A percentile compares a stretch with the other conserved stretches of the same genome.
Evolutionary conservation across 176 grass and related monocot genomes (phyloP).

Genomic region (Zoysia pacifica): DNA sequence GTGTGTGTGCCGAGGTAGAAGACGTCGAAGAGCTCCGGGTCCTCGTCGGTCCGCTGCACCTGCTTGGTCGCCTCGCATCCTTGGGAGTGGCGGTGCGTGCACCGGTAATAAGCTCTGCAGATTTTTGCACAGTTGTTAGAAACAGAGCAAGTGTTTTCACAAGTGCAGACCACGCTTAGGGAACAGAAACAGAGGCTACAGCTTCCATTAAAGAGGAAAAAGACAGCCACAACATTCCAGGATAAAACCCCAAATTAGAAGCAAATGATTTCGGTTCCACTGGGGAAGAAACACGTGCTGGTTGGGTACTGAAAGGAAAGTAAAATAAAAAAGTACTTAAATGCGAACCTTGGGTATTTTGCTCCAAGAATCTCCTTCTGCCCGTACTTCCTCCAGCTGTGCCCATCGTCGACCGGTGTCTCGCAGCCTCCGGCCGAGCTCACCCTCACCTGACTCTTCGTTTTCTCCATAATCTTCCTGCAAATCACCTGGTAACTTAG

Average conservation of each 20-base stretch:
- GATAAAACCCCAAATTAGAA: background rate
- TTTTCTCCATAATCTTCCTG: conserved; percentile 52
- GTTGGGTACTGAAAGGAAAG: background rate
- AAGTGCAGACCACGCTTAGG: conserved; percentile 8
- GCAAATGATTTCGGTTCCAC: conserved; percentile 9
- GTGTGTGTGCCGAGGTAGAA: conserved; percentile 49
- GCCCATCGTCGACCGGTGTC: conserved; percentile 56
- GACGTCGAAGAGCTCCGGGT: conserved; percentile 41
- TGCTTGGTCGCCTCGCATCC: conserved; percentile 64
- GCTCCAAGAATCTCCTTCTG: conserved; percentile 73
- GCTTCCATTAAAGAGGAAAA: background rate
- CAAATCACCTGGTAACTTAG: background rate
- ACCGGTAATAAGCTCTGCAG: conserved; percentile 50
- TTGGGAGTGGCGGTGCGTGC: background rate
- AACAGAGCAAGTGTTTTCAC: background rate
- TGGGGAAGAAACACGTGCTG: conserved; percentile 12
- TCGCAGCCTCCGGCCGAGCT: conserved; percentile 33
- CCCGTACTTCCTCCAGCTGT: conserved; percentile 83
- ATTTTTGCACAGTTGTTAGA: background rate
- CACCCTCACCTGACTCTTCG: conserved; percentile 50
- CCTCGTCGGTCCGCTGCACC: conserved; percentile 63
- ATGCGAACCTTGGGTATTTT: conserved; percentile 51
- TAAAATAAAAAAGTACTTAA: too few species aligned
- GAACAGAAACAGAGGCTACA: background rate
- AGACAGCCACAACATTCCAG: background rate